Percentiles rank a stretch among this genome's conserved stretches.
Conservation (phyloP, 352 stramenopile genomes). For the Halophytophthora batemanensis region DNA sequence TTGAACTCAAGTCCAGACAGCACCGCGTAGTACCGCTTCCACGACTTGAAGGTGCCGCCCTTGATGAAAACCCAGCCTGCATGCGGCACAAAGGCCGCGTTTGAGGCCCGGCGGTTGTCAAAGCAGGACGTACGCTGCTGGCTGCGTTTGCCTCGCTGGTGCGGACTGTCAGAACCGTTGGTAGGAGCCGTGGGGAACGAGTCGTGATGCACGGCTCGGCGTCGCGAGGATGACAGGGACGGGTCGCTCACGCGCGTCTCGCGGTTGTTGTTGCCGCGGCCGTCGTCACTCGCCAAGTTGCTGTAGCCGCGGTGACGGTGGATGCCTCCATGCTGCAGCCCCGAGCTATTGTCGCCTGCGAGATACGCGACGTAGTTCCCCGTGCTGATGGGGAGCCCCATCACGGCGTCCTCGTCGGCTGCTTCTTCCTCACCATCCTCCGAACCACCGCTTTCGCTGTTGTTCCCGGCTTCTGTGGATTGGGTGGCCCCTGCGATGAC, state of each 20-base stretch:
- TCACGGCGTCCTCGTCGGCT: constrained; percentile 39
- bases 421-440: constrained; percentile 14
- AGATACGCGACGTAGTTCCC: constrained; percentile 55
- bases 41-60: constrained; percentile 52
- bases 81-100: constrained; percentile 51
- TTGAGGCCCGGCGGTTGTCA: constrained; percentile 52
- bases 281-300: constrained; percentile 35
- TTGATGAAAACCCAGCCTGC: constrained; percentile 71
- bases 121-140: constrained; percentile 52
- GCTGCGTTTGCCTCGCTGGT: no score
- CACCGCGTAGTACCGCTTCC: constrained; percentile 72
- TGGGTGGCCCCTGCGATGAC: constrained; percentile 14
- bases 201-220: constrained; percentile 15
- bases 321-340: constrained; percentile 21
- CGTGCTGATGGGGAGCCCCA: constrained; percentile 58
- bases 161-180: constrained; percentile 19
- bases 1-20: constrained; percentile 73
- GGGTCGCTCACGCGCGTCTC: constrained; percentile 38
- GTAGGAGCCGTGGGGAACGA: constrained; percentile 25
- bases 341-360: constrained; percentile 24
- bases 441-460: not conserved
- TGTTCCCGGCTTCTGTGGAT: constrained; percentile 3
- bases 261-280: constrained; percentile 1
- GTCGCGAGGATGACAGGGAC: constrained; percentile 26
- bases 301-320: constrained; percentile 53